These are phyloP conservation scores for Penicillium paneum DNA, from an alignment of 2,329 filamentous ascomycete genomes.

Conservation along the genomic window DNA sequence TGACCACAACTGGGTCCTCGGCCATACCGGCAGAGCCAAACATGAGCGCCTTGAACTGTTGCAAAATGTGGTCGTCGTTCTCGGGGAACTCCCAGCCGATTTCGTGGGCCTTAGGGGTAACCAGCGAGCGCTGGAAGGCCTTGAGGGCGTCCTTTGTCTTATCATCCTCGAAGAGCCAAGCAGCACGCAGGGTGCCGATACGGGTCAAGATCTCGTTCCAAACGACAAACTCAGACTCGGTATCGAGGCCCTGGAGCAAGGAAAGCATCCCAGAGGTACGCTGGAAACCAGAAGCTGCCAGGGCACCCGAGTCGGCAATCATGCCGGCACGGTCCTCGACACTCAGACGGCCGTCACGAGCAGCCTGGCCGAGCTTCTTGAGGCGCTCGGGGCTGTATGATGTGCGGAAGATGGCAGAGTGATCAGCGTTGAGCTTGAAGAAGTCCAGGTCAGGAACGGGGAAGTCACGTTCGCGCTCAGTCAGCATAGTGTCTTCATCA, in stretches of 20 bases:
- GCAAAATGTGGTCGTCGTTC: slow-evolving; percentile 79
- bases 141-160: slow-evolving; percentile 70
- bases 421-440: slow-evolving; percentile 95
- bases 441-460: slow-evolving; percentile 78
- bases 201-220: slow-evolving; percentile 89
- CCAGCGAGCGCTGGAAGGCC: slow-evolving; percentile 75
- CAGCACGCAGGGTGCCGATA: slow-evolving; percentile 71
- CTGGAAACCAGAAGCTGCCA: slow-evolving; percentile 87
- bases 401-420: slow-evolving; percentile 88
- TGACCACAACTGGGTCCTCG: slow-evolving; percentile 74
- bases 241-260: slow-evolving; percentile 76
- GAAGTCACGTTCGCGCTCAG: slow-evolving; percentile 70
- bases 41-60: slow-evolving; percentile 90
- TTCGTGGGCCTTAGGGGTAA: slow-evolving; percentile 76
- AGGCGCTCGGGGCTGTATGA: slow-evolving; percentile 81
- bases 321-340: slow-evolving; percentile 93
- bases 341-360: slow-evolving; percentile 72
- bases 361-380: slow-evolving; percentile 81
- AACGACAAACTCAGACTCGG: slow-evolving; percentile 83
- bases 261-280: slow-evolving; percentile 87
- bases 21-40: slow-evolving; percentile 79
- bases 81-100: slow-evolving; percentile 86
- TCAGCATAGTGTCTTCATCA: slow-evolving; percentile 70
- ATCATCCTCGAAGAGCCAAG: slow-evolving; percentile 85
- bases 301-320: slow-evolving; percentile 86